Base-by-base conservation (phyloP, 1,139 yeast genomes). In the Yamadazyma spencermartinsiae region DNA sequence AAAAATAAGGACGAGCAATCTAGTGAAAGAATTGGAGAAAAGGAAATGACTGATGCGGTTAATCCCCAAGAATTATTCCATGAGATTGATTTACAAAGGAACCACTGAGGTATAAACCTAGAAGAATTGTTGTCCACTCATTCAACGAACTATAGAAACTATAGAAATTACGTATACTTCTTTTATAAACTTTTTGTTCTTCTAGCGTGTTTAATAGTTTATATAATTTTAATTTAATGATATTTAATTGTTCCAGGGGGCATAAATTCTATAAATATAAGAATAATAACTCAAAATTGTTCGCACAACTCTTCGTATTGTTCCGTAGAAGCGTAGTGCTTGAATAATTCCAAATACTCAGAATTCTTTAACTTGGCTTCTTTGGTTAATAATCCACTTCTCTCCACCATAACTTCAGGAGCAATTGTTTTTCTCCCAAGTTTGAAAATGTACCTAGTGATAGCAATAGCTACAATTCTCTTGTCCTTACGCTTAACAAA, bases 401-500 rank as follows among this genome's bases (percentile, higher is more conserved):
- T 67, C 44, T 69, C 63, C 25, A 88, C 52, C 10, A 80, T 79
- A 3, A 75, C 82, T 25, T 55, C 66, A 1, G 96, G 96, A 2
- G 70, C 59, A 34, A 88, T 75, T 0, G 96, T 88, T 47, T 74
- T 71, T 52, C 92, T 72, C 24, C 85, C 86, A 43, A 76, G 72
- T 54, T 68, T 68, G 55, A 89, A 76, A 2, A 89, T 95, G 50
- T 88, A 85, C 60, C 85, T 87, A 8, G 95, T 83, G 27, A 89
- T 57, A 1, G 85, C 80, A 25, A 81, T 64, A 1, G 90, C 83
- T 40, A 80, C 74, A 15, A 79, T 52, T 35, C 68, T 67, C 65
- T 72, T 28, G 61, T 62, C 30, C 41, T 50, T 30, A 50, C 51
- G 18, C 65, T 66, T 12, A 35, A 73, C 73, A 51, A 87, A 86